Base-by-base conservation (phyloP, 1,139 yeast species). In the Zygoascus sp. region DNA sequence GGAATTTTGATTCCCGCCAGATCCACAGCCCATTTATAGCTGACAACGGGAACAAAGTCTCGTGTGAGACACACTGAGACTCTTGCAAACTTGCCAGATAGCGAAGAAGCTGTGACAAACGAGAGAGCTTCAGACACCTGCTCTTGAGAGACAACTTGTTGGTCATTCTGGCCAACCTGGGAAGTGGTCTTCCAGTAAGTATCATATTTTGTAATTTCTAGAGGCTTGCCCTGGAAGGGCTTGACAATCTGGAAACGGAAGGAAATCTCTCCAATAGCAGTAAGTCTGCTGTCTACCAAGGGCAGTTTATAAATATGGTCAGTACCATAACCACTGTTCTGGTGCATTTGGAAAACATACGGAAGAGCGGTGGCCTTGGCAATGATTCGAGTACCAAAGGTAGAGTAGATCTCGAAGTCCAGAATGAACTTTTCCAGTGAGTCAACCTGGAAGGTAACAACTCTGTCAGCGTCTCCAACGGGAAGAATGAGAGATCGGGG, bases 121-220 rank as follows among this genome's bases (percentile, higher is more conserved):
- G 95, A 81, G 32, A 83, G 72, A 5, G 80, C 68, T 35, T 69
- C 48, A 37, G 32, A 67, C 59, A 51, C 68, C 32, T 45, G 49
- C 43, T 46, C 37, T 45, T 49, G 48, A 22, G 44, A 69, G 27
- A 69, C 65, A 74, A 77, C 0, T 95, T 85, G 0, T 95, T 82
- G 66, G 89, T 92, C 98, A 50, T 47, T 45, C 46, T 48, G 48
- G 13, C 48, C 70, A 27, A 69, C 64, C 38, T 74, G 75, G 35
- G 74, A 77, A 0, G 95, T 85, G 0, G 95, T 82, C 66, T 90
- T 92, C 98, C 98, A 92, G 66, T 92, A 92, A 0, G 97, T 90
- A 60, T 90, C 97, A 62, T 87, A 90, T 67, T 89, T 87, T 5
- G 96, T 82, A 37, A 95, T 86, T 64, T 90, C 97, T 48, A 92